A percentile compares a stretch with the other conserved stretches of the same genome.
Evolutionary conservation across 176 grass and related monocot genomes (phyloP).

Genomic region (Thinopyrum elongatum): DNA sequence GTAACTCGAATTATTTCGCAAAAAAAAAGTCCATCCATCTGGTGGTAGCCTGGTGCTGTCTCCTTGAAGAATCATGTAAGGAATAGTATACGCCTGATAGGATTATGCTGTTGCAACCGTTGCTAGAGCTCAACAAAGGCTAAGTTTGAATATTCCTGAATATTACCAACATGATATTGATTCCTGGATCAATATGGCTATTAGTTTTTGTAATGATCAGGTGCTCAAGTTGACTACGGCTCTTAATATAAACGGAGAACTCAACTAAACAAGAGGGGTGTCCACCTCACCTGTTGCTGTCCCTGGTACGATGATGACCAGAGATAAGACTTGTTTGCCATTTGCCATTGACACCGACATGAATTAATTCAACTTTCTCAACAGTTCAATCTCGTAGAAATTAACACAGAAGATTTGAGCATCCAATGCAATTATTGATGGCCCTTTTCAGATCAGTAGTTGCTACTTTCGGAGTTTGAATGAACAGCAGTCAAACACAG

Average conservation of each 20-base stretch:
- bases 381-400: not conserved
- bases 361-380: not conserved
- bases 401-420: not conserved
- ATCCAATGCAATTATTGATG: not conserved
- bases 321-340: no score
- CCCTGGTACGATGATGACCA: not conserved
- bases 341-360: not conserved
- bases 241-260: not conserved
- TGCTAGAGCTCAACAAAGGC: no score
- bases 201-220: not conserved
- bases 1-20: no score
- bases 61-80: not conserved
- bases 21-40: not conserved
- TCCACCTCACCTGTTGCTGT: not conserved
- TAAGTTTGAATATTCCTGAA: no score
- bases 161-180: no score
- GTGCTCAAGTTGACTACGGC: not conserved
- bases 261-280: no score
- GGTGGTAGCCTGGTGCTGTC: not conserved
- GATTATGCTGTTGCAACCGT: no score
- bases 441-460: not conserved
- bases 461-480: not conserved
- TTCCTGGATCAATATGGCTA: not conserved
- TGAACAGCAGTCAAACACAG: no score
- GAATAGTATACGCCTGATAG: no score